Conservation (phyloP, 768 basidiomycete genomes). For the Myochromella boudieri region DNA sequence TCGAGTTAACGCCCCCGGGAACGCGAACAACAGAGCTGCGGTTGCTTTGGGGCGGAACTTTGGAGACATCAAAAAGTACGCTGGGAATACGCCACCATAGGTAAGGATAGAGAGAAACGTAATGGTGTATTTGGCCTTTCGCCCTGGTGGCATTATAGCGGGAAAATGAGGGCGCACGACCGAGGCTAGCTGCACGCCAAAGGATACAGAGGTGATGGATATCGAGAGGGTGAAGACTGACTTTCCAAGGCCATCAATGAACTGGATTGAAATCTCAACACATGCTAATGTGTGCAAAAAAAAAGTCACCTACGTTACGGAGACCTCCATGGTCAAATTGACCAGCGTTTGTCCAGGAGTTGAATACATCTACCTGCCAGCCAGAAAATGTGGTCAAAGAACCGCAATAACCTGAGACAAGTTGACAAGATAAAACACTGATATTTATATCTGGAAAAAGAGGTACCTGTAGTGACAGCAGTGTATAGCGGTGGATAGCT, state of each 20-base stretch:
- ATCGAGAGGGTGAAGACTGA: constrained; percentile 76
- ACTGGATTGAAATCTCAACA: constrained; percentile 42
- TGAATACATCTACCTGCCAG: constrained; percentile 90
- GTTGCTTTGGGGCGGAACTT: constrained; percentile 77
- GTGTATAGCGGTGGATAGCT: constrained; percentile 91
- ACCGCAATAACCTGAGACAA: constrained; percentile 84
- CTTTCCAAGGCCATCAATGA: constrained; percentile 83
- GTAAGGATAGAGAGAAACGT: constrained; percentile 57
- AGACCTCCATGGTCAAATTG: constrained; percentile 61
- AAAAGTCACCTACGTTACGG: constrained; percentile 57
- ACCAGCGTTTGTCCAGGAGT: constrained; percentile 76
- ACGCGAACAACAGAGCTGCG: constrained; percentile 86
- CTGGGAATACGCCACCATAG: constrained; percentile 74
- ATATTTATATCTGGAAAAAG: neutral
- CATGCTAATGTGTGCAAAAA: constrained; percentile 3
- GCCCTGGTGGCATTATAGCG: constrained; percentile 38
- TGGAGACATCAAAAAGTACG: constrained; percentile 74
- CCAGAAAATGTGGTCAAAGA: constrained; percentile 95
- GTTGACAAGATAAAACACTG: neutral
- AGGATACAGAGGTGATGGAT: constrained; percentile 71
- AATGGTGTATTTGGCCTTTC: constrained; percentile 46
- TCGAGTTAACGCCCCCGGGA: constrained; percentile 84
- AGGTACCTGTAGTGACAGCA: constrained; percentile 79
- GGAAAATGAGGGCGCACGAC: constrained; percentile 41
- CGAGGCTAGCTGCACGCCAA: constrained; percentile 67